Percentiles rank a stretch among this genome's conserved stretches.
phyloP scores from a whole-genome alignment of 495 filamentous ascomycete genomes.

The Neurospora sp. region DNA sequence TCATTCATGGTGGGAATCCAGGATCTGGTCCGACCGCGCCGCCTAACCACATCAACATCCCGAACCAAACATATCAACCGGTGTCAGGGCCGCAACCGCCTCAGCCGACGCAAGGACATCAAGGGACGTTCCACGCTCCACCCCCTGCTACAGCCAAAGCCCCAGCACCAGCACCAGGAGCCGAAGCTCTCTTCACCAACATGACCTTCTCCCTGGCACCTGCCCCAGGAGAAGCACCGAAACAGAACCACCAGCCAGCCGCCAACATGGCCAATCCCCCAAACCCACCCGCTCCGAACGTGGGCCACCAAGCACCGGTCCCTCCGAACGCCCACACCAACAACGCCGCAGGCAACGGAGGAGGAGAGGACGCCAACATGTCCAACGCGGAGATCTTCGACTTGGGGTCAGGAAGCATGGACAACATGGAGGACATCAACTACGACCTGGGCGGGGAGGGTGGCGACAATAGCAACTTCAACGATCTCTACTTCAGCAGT shows the following conservation, averaged over 20 bases:
- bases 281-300: neutral
- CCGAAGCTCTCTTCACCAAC: conserved; percentile 29
- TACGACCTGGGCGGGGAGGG: conserved; percentile 26
- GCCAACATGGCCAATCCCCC: neutral
- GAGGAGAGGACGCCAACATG: conserved; percentile 8
- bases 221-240: conserved; percentile 14
- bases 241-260: conserved; percentile 1
- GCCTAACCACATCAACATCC: neutral
- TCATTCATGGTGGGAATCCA: neutral
- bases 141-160: conserved; percentile 1
- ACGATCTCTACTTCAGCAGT: conserved; percentile 27
- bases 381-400: conserved; percentile 27
- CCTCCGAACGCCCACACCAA: neutral
- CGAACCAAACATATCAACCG: neutral
- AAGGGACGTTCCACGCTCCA: conserved; percentile 4
- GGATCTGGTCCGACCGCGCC: neutral
- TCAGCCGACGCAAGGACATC: neutral
- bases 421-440: conserved; percentile 24
- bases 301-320: neutral
- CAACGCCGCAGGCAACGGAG: conserved; percentile 3
- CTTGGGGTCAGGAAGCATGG: conserved; percentile 18
- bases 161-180: conserved; percentile 7
- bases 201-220: conserved; percentile 37
- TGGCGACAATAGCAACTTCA: conserved; percentile 28
- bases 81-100: neutral